Conservation (phyloP, 2,329 filamentous ascomycete species). For the Cladosporium halotolerans region DNA sequence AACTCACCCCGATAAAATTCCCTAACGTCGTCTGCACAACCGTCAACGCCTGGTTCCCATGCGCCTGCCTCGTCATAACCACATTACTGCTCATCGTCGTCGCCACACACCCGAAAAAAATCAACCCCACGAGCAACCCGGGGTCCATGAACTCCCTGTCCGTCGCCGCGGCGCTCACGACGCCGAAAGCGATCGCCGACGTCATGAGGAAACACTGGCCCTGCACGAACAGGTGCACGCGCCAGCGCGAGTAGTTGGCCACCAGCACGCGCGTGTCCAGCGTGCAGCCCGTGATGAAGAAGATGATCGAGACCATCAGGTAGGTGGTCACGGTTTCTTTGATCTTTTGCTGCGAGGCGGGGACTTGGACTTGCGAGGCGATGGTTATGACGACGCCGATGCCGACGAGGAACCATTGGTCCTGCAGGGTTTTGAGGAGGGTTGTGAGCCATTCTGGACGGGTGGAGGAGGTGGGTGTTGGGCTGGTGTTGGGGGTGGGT, state of each 20-base stretch:
- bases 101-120: conserved; percentile 61
- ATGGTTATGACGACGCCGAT: conserved; percentile 50
- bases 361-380: conserved; percentile 50
- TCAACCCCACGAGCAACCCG: conserved; percentile 60
- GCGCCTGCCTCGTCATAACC: conserved; percentile 63
- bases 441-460: conserved; percentile 3
- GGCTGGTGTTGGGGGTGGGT: background rate
- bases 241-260: conserved; percentile 59
- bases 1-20: conserved; percentile 52
- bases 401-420: conserved; percentile 61
- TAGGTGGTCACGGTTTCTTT: conserved; percentile 55
- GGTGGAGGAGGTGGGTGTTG: background rate
- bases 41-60: conserved; percentile 48
- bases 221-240: conserved; percentile 62
- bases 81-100: conserved; percentile 70
- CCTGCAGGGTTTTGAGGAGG: conserved; percentile 30
- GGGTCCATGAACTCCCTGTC: conserved; percentile 51
- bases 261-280: conserved; percentile 57
- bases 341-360: conserved; percentile 47
- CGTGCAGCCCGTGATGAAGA: conserved; percentile 65
- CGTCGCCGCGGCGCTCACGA: conserved; percentile 48
- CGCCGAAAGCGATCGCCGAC: conserved; percentile 54
- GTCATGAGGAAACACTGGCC: conserved; percentile 61
- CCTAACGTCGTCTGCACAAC: conserved; percentile 62
- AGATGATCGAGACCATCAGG: conserved; percentile 62